phyloP scores from a whole-genome alignment of 495 filamentous ascomycete species.

The Neurospora sp. region DNA sequence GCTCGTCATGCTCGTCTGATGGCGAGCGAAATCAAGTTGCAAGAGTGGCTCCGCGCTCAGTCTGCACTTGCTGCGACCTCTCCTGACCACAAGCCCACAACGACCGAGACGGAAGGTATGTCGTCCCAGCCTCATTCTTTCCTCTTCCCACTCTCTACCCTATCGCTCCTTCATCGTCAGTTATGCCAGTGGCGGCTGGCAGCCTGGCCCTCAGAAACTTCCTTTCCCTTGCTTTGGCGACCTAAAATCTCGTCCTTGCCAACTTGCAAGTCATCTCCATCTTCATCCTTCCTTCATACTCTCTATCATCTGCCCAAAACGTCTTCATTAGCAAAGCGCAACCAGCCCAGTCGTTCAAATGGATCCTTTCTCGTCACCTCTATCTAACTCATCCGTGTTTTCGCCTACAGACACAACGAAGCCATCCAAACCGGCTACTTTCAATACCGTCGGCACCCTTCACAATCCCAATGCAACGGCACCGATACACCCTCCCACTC shows the following conservation, averaged over 20 bases:
- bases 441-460: slow-evolving; percentile 38
- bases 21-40: not conserved
- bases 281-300: not conserved
- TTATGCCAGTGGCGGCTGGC: not conserved
- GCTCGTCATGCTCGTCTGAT: not conserved
- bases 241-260: not conserved
- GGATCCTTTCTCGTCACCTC: slow-evolving; percentile 3
- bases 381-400: not conserved
- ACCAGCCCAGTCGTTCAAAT: slow-evolving; percentile 3
- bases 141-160: not conserved
- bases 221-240: not conserved
- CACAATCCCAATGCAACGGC: slow-evolving; percentile 28
- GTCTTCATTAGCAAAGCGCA: slow-evolving; percentile 1
- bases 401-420: slow-evolving; percentile 1
- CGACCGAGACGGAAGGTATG: not conserved
- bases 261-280: not conserved
- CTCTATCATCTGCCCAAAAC: not conserved
- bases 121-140: not conserved
- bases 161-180: not conserved
- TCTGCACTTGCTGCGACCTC: not conserved
- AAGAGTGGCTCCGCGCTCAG: not conserved
- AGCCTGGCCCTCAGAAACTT: not conserved
- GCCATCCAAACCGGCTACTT: slow-evolving; percentile 16
- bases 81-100: not conserved
- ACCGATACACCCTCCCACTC: slow-evolving; percentile 33